phyloP scores from a whole-genome alignment of 2,329 filamentous ascomycete genomes.

The Orbilia javanica region DNA sequence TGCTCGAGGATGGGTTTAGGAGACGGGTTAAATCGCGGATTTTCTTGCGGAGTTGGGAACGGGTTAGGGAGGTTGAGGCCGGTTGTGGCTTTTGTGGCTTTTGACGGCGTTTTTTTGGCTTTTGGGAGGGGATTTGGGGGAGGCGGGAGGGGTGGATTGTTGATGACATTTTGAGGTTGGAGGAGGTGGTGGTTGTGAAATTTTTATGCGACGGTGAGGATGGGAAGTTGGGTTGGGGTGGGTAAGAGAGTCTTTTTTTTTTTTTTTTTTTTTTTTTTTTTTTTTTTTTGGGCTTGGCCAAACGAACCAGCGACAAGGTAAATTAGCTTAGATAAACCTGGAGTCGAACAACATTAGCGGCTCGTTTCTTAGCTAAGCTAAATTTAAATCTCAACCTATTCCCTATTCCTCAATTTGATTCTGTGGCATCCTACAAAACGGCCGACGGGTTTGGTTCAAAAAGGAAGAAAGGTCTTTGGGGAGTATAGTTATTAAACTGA shows the following conservation, averaged over 20 bases:
- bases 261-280: too few species aligned
- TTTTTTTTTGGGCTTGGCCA: too few species aligned
- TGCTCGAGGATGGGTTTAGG: constrained; percentile 70
- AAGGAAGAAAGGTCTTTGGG: too few species aligned
- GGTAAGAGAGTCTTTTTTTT: constrained; percentile 6
- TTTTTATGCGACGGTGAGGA: constrained; percentile 7
- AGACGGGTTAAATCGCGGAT: constrained; percentile 77
- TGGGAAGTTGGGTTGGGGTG: too few species aligned
- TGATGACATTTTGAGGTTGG: constrained; percentile 28
- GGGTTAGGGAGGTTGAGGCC: constrained; percentile 67
- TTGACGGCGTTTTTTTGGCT: constrained; percentile 9
- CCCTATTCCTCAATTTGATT: neutral
- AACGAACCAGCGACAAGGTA: constrained; percentile 16
- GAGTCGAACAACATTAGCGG: neutral
- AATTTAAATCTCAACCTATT: neutral
- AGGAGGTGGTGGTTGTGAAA: neutral
- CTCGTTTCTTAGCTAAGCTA: neutral
- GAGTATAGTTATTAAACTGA: too few species aligned
- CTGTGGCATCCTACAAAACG: too few species aligned
- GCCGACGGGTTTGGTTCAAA: too few species aligned
- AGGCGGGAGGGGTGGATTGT: constrained; percentile 46
- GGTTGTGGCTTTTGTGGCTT: constrained; percentile 51
- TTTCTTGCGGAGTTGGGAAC: constrained; percentile 75
- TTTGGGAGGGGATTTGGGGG: constrained; percentile 34
- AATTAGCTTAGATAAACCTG: neutral